Conservation (phyloP, 176 grass and related monocot genomes). For the Oryza australiensis region DNA sequence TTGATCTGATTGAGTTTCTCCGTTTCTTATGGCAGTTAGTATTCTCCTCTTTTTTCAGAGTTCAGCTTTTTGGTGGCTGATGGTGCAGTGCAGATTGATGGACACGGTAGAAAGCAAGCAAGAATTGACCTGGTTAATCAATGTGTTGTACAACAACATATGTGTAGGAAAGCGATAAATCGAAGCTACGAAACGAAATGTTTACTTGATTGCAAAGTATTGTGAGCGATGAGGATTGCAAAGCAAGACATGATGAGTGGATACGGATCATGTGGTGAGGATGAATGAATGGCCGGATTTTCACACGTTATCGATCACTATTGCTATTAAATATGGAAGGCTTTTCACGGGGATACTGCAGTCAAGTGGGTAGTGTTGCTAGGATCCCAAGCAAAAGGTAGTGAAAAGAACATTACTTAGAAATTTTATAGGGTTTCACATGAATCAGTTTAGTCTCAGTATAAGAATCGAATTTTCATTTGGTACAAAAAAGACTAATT, state of each 20-base stretch:
- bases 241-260: neutral
- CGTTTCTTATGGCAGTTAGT: neutral
- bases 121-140: neutral
- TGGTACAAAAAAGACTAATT: too few relatives aligned
- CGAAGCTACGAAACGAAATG: neutral
- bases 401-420: slow-evolving; percentile 19
- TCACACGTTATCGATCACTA: slow-evolving; percentile 6
- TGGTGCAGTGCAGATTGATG: neutral
- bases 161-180: neutral
- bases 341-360: slow-evolving; percentile 20
- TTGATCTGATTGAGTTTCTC: too few relatives aligned
- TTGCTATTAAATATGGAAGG: slow-evolving; percentile 23
- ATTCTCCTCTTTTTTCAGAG: neutral
- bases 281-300: slow-evolving; percentile 9
- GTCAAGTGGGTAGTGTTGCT: slow-evolving; percentile 23
- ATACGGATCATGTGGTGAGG: neutral
- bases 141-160: neutral
- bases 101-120: neutral
- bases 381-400: slow-evolving; percentile 36
- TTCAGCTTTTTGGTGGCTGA: slow-evolving; percentile 1
- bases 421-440: neutral
- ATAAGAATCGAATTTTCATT: too few relatives aligned
- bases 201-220: slow-evolving; percentile 1
- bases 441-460: neutral
- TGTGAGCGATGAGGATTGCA: neutral